A percentile compares a stretch with the other conserved stretches of the same genome.
Conservation (phyloP, 176 grass and related monocot genomes). For the Lolium rigidum region DNA sequence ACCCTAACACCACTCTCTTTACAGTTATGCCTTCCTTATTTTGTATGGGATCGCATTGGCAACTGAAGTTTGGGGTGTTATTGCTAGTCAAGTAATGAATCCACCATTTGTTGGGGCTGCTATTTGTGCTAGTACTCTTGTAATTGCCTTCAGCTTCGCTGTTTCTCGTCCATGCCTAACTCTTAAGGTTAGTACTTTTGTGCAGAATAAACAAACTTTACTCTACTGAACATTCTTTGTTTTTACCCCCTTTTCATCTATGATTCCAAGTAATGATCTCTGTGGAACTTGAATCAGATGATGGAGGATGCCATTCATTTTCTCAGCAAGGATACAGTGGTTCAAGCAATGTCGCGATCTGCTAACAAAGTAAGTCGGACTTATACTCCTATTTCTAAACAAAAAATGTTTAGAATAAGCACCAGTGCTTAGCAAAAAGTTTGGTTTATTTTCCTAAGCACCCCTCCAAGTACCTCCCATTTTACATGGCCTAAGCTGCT, state of each 20-base stretch:
- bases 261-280: constrained; percentile 24
- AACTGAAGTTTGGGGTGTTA: constrained; percentile 95
- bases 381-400: constrained; percentile 14
- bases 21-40: constrained; percentile 94
- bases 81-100: constrained; percentile 90
- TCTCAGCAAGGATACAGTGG: constrained; percentile 95
- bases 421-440: too few species aligned
- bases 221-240: constrained; percentile 36
- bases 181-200: constrained; percentile 77
- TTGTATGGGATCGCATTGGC: constrained; percentile 91
- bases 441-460: too few species aligned
- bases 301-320: constrained; percentile 97
- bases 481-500: neutral
- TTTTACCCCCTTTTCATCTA: constrained; percentile 29
- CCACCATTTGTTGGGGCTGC: constrained; percentile 93
- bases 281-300: constrained; percentile 67
- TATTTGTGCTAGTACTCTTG: constrained; percentile 86
- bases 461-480: too few species aligned
- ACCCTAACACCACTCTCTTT: constrained; percentile 42
- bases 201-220: constrained; percentile 19
- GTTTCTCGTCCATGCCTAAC: constrained; percentile 90
- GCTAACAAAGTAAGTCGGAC: constrained; percentile 77
- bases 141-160: constrained; percentile 94
- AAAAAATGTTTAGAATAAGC: too few species aligned
- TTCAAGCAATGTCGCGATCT: constrained; percentile 96